Evolutionary conservation across 2,329 filamentous ascomycete species (phyloP), one percentile per base, ranked within the genome.

Genomic region (Xylariaceae sp.): DNA sequence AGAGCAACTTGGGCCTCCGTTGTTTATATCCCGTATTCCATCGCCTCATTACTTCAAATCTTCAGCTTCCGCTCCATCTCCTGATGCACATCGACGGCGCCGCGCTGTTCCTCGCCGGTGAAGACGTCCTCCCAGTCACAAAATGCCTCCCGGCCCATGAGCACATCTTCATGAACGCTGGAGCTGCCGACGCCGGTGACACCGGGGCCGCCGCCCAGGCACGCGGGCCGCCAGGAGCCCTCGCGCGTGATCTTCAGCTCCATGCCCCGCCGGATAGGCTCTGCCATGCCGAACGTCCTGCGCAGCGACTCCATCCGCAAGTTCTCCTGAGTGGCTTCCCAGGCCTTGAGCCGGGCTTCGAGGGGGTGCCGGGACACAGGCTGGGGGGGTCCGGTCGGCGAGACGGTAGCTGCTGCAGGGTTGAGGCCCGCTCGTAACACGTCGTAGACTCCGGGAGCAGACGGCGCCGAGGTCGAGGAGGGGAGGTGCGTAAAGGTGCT

Each of bases 51-150:
- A 14, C 23, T 28, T 13, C 70, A 69, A 61, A 96, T 94, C 74
- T 81, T 85, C 65, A 94, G 70, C 74, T 88, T 87, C 65, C 78
- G 77, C 79, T 96, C 90, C 80, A 96, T 88, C 77, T 97, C 90
- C 41, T 87, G 83, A 55, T 96, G 88, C 66, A 96, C 81, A 37
- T 82, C 78, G 16, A 82, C 77, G 29, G 78, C 69, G 45, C 77
- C 74, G 54, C 81, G 75, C 60, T 78, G 74, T 64, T 90, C 87
- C 53, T 85, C 83, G 44, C 88, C 87, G 14, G 75, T 78, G 61
- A 83, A 97, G 14, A 98, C 80, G 69, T 97, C 92, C 73, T 98
- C 92, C 92, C 92, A 98, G 7, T 74, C 78, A 53, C 94, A 71
- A 55, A 77, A 83, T 18, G 75, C 68, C 61, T 97, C 92, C 57